Base-by-base conservation (phyloP, 768 basidiomycete genomes). In the Mycena galericulata region DNA sequence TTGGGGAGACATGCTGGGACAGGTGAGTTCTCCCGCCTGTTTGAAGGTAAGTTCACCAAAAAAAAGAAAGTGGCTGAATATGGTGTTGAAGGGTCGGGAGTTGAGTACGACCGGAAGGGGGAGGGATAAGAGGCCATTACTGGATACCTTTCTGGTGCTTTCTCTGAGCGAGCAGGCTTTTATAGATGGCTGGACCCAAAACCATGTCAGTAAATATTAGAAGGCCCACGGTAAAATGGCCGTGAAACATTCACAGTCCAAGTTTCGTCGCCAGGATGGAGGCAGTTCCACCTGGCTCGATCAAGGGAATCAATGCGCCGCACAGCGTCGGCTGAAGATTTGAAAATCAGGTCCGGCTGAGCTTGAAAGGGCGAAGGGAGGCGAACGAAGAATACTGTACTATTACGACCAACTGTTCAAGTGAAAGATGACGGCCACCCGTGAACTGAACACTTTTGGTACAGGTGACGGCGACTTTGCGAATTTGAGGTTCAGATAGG, bases 11-110 rank as follows among this genome's bases (percentile, higher is more conserved):
- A 61, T 50, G 32, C 4, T 17, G 3, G 54, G 54, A 24, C 26
- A 49, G 2, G 4, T 4, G 29, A 61, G 59, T 8, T 24, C 18
- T 10, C 46, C 26, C 9, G 59, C 59, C 32, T 50, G 11, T 38
- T 27, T 26, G 18, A 61, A 61, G 24, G 59, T 49, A 20, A 61
- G 32, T n/a, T 50, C 14, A 20, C 24, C 15, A 24, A 61, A 61
- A 17, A 9, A 61, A 1, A n/a, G n/a, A n/a, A n/a, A n/a, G 46
- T 50, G 47, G 59, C 59, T 10, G 59, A 61, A 40, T 61, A 61
- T 11, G 3, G 59, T 2, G 59, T 36, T 7, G 59, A 49, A 49
- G 32, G 46, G 2, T 36, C 4, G 0, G 46, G 59, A 6, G 46
- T 60, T n/a, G 59, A 60, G 26, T 60, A 60, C 0, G 24, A 8